Evolutionary conservation across 1,284 basidiomycete species (phyloP), one percentile per base, ranked within the genome.

Genomic region (Chondrostereum purpureum): DNA sequence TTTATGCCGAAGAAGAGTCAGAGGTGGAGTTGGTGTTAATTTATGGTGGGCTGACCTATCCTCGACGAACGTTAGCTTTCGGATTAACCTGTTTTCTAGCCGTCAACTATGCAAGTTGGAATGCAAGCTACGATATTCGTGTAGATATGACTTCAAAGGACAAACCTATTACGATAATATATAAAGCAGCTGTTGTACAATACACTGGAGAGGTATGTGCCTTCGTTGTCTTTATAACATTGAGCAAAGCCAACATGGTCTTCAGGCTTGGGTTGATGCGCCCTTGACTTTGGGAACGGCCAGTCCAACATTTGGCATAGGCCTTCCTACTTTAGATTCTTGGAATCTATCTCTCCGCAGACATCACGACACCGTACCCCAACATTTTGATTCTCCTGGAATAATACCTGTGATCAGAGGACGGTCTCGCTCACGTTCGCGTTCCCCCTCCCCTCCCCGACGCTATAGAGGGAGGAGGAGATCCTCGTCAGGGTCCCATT

Each of bases 101-200:
- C 43, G 68, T 70, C 0, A 44, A 47, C 2, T 44, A 52, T 12
- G 65, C 67, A 0, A 58, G 47, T 19, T 72, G 69, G 69, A 50
- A 47, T 5, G 60, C 67, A 3, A 52, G 53, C 17, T 70, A 70
- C 44, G 69, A 70, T 47, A 58, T 69, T 13, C 59, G 68, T 5
- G 68, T 68, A 21, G 55, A 67, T 39, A 64, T 61, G 52, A 52
- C 60, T 2, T 43, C 54, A 8, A 55, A 58, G 33, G 57, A 63
- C 4, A 56, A 57, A n/a, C 61, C 61, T 0, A 59, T 68, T 2
- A 57, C 50, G 1, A 44, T 70, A 6, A 53, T 61, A 1, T 70
- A 70, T 50, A 70, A 71, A 48, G 66, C 65, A 0, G 51, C 51
- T 2, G 67, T 69, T 31, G 54, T 43, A 2, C 67, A 69, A 41